Percentiles rank a stretch among this genome's conserved stretches.
Conservation (phyloP, 495 filamentous ascomycete genomes). For the Xylaria longipes region DNA sequence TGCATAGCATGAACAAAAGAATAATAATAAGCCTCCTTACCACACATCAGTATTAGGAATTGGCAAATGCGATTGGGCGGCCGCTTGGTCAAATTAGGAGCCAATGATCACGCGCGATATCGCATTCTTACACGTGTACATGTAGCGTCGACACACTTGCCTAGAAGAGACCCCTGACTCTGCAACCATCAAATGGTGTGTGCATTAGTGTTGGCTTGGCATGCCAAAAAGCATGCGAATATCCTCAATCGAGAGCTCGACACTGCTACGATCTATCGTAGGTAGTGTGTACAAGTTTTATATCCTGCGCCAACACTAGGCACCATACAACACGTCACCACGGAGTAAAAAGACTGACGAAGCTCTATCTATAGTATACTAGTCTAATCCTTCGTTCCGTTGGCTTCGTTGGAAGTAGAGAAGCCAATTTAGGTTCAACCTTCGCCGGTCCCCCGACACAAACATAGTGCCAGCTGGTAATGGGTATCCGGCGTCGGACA, state of each 20-base stretch:
- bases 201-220: constrained; percentile 17
- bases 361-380: not conserved
- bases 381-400: not conserved
- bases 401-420: too few species aligned
- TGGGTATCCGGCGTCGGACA: not conserved
- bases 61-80: constrained; percentile 14
- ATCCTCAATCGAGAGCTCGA: not conserved
- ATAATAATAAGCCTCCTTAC: not conserved
- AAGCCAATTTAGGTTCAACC: not conserved
- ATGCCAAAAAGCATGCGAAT: not conserved
- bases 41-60: not conserved
- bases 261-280: not conserved
- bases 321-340: not conserved
- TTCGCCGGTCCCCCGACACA: too few species aligned
- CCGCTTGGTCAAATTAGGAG: constrained; percentile 3
- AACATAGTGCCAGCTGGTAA: not conserved
- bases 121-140: not conserved
- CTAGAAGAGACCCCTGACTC: constrained; percentile 12
- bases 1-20: not conserved
- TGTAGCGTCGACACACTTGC: constrained; percentile 4
- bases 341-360: not conserved
- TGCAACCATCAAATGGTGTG: constrained; percentile 10
- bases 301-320: not conserved
- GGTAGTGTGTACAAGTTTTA: not conserved
- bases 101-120: constrained; percentile 14